A percentile compares a stretch with the other conserved stretches of the same genome.
Conservation (phyloP, 164 flowering plant genomes). For the Vitis labrusca region DNA sequence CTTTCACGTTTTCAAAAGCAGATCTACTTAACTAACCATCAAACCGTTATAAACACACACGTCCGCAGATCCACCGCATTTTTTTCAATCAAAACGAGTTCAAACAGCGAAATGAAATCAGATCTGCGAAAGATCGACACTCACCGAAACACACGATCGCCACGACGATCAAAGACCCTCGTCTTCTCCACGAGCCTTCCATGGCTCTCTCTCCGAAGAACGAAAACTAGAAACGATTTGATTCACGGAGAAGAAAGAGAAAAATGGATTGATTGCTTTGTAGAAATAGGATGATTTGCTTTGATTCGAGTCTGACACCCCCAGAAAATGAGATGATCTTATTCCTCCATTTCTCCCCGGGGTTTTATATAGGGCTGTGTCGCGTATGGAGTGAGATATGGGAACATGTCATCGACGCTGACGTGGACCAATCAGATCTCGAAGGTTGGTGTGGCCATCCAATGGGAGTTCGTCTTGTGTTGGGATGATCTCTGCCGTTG, state of each 20-base stretch:
- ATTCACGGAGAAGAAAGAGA: too few species aligned
- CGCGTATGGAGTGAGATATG: neutral
- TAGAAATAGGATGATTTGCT: too few species aligned
- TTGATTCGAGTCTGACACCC: too few species aligned
- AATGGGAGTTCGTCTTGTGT: conserved; percentile 26
- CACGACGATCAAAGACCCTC: conserved; percentile 36
- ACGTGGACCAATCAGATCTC: conserved; percentile 60
- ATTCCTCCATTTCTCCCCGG: too few species aligned
- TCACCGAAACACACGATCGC: conserved; percentile 50
- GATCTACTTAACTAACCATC: too few species aligned
- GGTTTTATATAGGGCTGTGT: too few species aligned
- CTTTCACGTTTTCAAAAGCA: too few species aligned
- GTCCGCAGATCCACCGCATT: conserved; percentile 13
- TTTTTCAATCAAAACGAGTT: too few species aligned
- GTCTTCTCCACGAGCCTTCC: conserved; percentile 50
- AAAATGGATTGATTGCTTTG: too few species aligned
- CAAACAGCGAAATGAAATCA: neutral
- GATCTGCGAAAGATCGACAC: conserved; percentile 5
- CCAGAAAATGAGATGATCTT: too few species aligned
- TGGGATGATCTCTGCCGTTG: conserved; percentile 33
- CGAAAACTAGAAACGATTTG: too few species aligned
- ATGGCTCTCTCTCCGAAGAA: conserved; percentile 17
- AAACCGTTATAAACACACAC: neutral
- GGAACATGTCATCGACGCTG: conserved; percentile 40
- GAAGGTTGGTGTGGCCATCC: conserved; percentile 10